Evolutionary conservation across 441 rosid genomes (phyloP).

Genomic region (Metrosideros polymorpha): DNA sequence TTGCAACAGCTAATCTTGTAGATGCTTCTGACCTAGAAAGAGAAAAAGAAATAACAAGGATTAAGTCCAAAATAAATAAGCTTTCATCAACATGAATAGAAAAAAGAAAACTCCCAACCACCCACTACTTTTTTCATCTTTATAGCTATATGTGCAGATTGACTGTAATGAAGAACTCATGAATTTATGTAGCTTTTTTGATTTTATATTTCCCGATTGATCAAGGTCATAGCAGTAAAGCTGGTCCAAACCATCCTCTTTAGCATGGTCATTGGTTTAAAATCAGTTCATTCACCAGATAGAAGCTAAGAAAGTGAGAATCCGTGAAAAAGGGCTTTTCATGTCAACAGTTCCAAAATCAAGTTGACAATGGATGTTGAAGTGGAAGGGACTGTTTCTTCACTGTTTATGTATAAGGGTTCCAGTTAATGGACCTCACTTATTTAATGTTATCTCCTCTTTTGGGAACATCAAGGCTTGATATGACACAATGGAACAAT

Average conservation of each 20-base stretch:
- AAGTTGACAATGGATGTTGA: background rate
- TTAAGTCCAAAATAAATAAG: background rate
- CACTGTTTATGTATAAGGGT: background rate
- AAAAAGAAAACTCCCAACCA: background rate
- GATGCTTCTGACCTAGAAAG: background rate
- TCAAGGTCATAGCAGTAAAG: background rate
- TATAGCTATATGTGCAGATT: background rate
- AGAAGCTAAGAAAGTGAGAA: background rate
- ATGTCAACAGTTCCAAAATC: background rate
- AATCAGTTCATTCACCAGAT: background rate
- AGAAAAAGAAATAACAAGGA: background rate
- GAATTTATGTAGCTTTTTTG: background rate
- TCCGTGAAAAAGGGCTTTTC: background rate
- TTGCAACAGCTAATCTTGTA: background rate
- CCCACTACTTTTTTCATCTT: background rate
- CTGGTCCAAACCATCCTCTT: background rate
- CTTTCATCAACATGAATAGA: background rate
- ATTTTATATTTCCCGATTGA: background rate
- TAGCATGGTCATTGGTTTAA: background rate
- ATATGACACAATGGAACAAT: slow-evolving; percentile 1
- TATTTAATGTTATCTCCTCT: background rate
- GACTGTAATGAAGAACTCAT: background rate
- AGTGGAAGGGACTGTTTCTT: background rate
- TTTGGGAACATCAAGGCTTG: background rate
- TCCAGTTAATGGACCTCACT: background rate